Conservation (phyloP, 2,329 filamentous ascomycete species). For the Epichloe hybrida region DNA sequence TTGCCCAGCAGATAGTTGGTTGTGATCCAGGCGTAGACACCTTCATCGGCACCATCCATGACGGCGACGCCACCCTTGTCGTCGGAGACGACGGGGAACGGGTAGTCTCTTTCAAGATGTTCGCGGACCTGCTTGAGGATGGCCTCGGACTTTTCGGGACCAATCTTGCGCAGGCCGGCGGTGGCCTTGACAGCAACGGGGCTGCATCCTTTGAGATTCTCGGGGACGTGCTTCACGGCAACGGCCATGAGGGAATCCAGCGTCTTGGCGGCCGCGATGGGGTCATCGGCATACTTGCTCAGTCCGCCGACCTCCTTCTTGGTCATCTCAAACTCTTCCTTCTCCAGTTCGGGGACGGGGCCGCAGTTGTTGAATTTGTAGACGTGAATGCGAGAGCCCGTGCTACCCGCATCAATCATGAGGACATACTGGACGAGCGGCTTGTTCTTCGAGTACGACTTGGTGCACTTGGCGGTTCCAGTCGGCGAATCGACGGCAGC, state of each 20-base stretch:
- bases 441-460: conserved; percentile 74
- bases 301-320: conserved; percentile 72
- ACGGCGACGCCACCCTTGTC: conserved; percentile 83
- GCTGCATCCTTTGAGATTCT: conserved; percentile 80
- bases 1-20: conserved; percentile 97
- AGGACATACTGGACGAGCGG: conserved; percentile 93
- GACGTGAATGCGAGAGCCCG: conserved; percentile 93
- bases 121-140: conserved; percentile 76
- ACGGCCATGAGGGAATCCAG: conserved; percentile 79
- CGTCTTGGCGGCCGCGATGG: conserved; percentile 77
- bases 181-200: conserved; percentile 97
- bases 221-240: conserved; percentile 72
- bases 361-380: conserved; percentile 99
- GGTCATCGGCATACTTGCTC: conserved; percentile 77
- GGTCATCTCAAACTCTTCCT: conserved; percentile 88
- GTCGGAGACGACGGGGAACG: conserved; percentile 82
- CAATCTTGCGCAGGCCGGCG: conserved; percentile 79
- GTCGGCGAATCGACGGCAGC: conserved; percentile 45
- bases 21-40: conserved; percentile 98
- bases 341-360: conserved; percentile 82
- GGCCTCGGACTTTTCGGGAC: conserved; percentile 62
- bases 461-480: conserved; percentile 63
- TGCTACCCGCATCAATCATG: conserved; percentile 98
- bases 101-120: conserved; percentile 77
- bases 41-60: conserved; percentile 95